Percentiles rank a stretch among this genome's conserved stretches.
phyloP scores from a whole-genome alignment of 2,329 filamentous ascomycete species.

The Coleophoma eucalyptorum region DNA sequence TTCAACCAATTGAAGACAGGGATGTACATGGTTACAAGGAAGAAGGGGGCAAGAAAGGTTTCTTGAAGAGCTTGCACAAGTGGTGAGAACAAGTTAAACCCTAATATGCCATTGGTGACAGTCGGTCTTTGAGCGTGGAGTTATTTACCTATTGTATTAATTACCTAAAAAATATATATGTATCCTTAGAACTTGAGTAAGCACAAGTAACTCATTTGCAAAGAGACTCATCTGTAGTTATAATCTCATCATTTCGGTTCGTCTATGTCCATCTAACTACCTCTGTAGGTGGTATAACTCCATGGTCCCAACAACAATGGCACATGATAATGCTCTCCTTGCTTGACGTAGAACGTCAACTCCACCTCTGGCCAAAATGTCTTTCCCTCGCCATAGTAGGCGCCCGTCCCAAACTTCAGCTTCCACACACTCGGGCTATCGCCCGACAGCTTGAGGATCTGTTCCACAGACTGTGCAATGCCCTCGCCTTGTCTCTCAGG shows the following conservation, averaged over 20 bases:
- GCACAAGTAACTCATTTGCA: too few species aligned
- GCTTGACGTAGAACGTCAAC: slow-evolving; percentile 46
- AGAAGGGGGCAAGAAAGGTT: slow-evolving; percentile 13
- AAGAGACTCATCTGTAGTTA: background rate
- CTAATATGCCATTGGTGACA: background rate
- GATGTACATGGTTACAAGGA: slow-evolving; percentile 3
- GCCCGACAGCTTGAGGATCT: slow-evolving; percentile 8
- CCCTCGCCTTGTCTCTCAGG: slow-evolving; percentile 28
- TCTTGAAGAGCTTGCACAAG: slow-evolving; percentile 13
- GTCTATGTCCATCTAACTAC: slow-evolving; percentile 46
- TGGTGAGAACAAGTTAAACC: background rate
- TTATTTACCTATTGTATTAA: background rate
- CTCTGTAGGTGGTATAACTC: slow-evolving; percentile 79
- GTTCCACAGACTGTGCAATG: background rate
- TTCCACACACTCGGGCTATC: slow-evolving; percentile 49
- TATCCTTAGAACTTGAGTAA: too few species aligned
- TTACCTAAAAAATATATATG: too few species aligned
- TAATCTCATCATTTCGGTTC: background rate
- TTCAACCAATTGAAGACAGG: background rate
- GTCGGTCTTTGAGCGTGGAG: slow-evolving; percentile 7
- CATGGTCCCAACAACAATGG: slow-evolving; percentile 74
- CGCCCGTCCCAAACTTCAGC: slow-evolving; percentile 67
- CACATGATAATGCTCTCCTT: slow-evolving; percentile 71
- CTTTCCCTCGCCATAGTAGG: slow-evolving; percentile 63
- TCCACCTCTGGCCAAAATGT: slow-evolving; percentile 55